phyloP scores from a whole-genome alignment of 2,329 filamentous ascomycete species.

The Sporothrix globosa region DNA sequence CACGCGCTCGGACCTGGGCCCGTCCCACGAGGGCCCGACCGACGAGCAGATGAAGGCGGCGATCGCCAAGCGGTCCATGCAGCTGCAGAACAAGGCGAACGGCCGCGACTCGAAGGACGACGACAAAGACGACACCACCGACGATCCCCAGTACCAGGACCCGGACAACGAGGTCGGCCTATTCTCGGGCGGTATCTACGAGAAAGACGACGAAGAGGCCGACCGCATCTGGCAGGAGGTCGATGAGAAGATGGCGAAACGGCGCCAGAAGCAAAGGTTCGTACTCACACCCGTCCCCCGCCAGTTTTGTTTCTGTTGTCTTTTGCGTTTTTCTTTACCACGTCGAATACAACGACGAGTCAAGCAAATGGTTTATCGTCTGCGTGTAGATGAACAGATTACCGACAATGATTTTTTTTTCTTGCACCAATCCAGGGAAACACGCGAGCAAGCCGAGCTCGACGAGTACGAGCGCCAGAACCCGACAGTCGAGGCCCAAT shows the following conservation, averaged over 20 bases:
- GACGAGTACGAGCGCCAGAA: constrained; percentile 97
- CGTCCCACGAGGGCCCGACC: constrained; percentile 90
- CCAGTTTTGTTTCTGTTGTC: constrained; percentile 14
- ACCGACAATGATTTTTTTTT: constrained; percentile 58
- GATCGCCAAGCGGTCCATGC: constrained; percentile 87
- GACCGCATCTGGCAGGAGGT: constrained; percentile 95
- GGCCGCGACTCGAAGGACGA: constrained; percentile 63
- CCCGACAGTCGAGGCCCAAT: constrained; percentile 97
- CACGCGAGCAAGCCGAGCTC: constrained; percentile 84
- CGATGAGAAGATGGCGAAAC: constrained; percentile 94
- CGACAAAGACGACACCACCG: constrained; percentile 73
- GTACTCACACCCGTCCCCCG: constrained; percentile 47
- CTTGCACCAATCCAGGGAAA: constrained; percentile 72
- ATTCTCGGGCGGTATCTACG: constrained; percentile 93
- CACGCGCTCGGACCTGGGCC: constrained; percentile 92
- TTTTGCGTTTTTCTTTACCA: too few species aligned
- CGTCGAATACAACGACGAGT: too few species aligned
- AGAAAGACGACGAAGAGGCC: constrained; percentile 96
- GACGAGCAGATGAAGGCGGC: constrained; percentile 99
- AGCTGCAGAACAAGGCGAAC: constrained; percentile 59
- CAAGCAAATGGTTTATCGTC: constrained; percentile 65
- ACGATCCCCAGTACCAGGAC: constrained; percentile 74
- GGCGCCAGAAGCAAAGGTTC: constrained; percentile 84
- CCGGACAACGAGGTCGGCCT: constrained; percentile 96
- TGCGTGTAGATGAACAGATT: constrained; percentile 71